Evolutionary conservation across 1,284 basidiomycete species (phyloP).

Genomic region (Polyporus tsugae): DNA sequence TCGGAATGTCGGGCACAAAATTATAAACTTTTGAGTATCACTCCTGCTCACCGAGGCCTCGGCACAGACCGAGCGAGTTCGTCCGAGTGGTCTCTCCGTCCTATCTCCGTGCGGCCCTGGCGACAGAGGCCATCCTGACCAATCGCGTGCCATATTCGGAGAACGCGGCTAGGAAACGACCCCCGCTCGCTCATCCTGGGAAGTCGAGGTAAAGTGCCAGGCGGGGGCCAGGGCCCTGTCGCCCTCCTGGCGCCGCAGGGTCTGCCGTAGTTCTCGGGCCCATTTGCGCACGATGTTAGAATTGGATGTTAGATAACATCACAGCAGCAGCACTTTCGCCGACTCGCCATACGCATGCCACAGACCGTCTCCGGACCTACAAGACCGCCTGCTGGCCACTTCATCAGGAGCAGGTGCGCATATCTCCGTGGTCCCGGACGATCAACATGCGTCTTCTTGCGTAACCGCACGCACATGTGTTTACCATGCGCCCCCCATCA

Average conservation of each 20-base stretch:
- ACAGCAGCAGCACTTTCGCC: not conserved
- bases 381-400: not conserved
- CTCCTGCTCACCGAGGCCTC: conserved; percentile 8
- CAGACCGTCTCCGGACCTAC: conserved; percentile 12
- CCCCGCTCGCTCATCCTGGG: conserved; percentile 6
- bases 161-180: conserved; percentile 15
- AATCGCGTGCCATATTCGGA: conserved; percentile 22
- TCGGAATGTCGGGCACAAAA: conserved; percentile 33
- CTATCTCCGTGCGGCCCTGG: conserved; percentile 35
- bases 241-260: conserved; percentile 5
- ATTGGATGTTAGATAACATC: conserved; percentile 9
- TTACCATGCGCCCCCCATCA: conserved; percentile 19
- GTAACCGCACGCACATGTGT: conserved; percentile 27
- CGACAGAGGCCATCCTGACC: conserved; percentile 2
- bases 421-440: conserved; percentile 31
- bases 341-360: not conserved
- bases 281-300: not conserved
- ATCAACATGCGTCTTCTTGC: conserved; percentile 27
- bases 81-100: conserved; percentile 17
- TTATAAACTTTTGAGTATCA: conserved; percentile 40
- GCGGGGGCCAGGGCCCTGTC: not conserved
- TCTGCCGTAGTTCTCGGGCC: conserved; percentile 5
- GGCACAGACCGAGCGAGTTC: conserved; percentile 20
- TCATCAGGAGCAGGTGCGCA: conserved; percentile 18
- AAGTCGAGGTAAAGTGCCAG: not conserved